phyloP scores from a whole-genome alignment of 108 stramenopile genomes.

The Nitzschia inconspicua region DNA sequence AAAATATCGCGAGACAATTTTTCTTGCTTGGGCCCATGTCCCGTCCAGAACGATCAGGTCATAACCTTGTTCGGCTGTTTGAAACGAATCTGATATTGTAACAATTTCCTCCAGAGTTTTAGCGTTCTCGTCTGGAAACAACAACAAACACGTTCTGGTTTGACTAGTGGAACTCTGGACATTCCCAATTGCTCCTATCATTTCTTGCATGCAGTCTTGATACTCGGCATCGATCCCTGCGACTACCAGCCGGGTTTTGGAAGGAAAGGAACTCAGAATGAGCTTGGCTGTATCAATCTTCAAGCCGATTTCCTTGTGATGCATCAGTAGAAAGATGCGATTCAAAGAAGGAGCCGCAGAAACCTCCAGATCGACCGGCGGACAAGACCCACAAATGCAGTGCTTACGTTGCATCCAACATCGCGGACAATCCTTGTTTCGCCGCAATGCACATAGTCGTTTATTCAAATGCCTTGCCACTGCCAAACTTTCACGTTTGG shows the following conservation, averaged over 20 bases:
- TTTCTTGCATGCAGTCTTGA: slow-evolving; percentile 57
- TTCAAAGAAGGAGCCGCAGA: slow-evolving; percentile 21
- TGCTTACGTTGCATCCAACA: slow-evolving; percentile 72
- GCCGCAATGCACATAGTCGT: slow-evolving; percentile 34
- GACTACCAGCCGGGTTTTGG: slow-evolving; percentile 44
- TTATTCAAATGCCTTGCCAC: slow-evolving; percentile 42
- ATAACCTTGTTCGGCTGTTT: slow-evolving; percentile 7
- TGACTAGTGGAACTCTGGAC: neutral
- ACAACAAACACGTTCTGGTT: slow-evolving; percentile 39
- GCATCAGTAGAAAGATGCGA: slow-evolving; percentile 66
- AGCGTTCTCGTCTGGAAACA: slow-evolving; percentile 66
- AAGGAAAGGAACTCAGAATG: slow-evolving; percentile 54
- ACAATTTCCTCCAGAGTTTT: slow-evolving; percentile 41
- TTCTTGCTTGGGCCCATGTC: slow-evolving; percentile 72
- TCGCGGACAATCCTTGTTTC: slow-evolving; percentile 52
- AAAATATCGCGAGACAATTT: slow-evolving; percentile 46
- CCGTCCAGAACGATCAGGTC: slow-evolving; percentile 74
- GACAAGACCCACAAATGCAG: slow-evolving; percentile 56
- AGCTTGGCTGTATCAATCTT: slow-evolving; percentile 76
- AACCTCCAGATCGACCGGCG: slow-evolving; percentile 24
- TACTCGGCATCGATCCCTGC: slow-evolving; percentile 49
- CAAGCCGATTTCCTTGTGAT: slow-evolving; percentile 72
- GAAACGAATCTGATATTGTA: neutral
- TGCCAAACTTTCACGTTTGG: slow-evolving; percentile 52
- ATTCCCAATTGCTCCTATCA: slow-evolving; percentile 28